Percentiles rank a stretch among this genome's conserved stretches.
These are phyloP conservation scores for Plasmodium knowlesi DNA, from an alignment of 169 alveolate species.

Conservation along the genomic window DNA sequence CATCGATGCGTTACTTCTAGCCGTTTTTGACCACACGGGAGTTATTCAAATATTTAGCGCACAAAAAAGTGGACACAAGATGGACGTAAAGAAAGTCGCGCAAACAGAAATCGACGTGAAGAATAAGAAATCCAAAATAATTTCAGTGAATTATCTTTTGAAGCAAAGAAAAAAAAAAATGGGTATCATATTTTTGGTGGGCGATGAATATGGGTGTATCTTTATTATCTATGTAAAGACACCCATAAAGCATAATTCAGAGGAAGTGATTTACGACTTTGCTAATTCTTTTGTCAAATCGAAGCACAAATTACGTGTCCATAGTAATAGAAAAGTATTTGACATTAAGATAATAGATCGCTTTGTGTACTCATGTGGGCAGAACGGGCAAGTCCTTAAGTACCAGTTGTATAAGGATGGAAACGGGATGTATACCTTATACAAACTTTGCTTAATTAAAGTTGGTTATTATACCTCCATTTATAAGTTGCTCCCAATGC, in stretches of 20 bases:
- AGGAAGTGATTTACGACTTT: conserved; percentile 20
- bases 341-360: conserved; percentile 59
- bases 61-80: neutral
- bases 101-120: conserved; percentile 61
- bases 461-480: conserved; percentile 56
- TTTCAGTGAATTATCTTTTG: conserved; percentile 41
- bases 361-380: conserved; percentile 64
- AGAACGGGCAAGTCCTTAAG: conserved; percentile 55
- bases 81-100: neutral
- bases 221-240: conserved; percentile 42
- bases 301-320: conserved; percentile 46
- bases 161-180: conserved; percentile 36
- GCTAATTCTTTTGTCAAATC: neutral
- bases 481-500: conserved; percentile 41
- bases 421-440: conserved; percentile 28
- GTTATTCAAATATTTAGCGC: conserved; percentile 14
- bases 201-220: conserved; percentile 75
- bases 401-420: conserved; percentile 57
- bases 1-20: neutral
- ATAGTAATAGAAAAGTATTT: conserved; percentile 66
- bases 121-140: conserved; percentile 58
- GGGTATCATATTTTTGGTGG: conserved; percentile 27
- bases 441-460: conserved; percentile 55
- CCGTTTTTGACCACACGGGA: conserved; percentile 47
- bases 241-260: conserved; percentile 13